A percentile compares a stretch with the other conserved stretches of the same genome.
Conservation (phyloP, 2,329 filamentous ascomycete genomes). For the Dothideomycetes sp. region DNA sequence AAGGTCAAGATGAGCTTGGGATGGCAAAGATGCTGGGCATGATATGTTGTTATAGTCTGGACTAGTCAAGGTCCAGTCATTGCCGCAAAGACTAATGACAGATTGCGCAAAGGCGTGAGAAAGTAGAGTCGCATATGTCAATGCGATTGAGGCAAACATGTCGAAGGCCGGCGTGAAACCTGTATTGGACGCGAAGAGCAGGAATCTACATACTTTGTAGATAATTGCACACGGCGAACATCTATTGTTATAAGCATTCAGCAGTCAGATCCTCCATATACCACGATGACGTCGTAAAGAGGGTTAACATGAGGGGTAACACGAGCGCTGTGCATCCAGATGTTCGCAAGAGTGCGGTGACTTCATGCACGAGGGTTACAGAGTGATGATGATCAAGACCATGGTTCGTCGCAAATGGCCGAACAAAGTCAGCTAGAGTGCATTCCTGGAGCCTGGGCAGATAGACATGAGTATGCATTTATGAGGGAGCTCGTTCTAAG, state of each 20-base stretch:
- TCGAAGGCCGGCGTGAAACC: background rate
- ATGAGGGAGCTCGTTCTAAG: no score
- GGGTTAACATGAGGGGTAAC: background rate
- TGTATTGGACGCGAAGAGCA: no score
- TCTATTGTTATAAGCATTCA: no score
- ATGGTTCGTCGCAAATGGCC: no score
- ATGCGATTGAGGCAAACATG: background rate
- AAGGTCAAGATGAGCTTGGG: conserved; percentile 52
- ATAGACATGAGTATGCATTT: no score
- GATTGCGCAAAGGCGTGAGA: conserved; percentile 19
- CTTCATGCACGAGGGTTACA: no score
- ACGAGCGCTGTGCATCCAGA: no score
- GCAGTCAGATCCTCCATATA: background rate
- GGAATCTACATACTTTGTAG: background rate
- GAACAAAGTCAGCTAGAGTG: no score
- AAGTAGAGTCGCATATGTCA: background rate
- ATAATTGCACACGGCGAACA: no score
- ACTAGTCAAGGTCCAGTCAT: conserved; percentile 29
- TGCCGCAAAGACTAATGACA: conserved; percentile 34
- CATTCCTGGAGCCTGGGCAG: no score
- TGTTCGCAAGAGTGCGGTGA: no score
- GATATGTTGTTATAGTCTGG: conserved; percentile 42
- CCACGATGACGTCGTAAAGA: conserved; percentile 1
- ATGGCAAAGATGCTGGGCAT: conserved; percentile 47
- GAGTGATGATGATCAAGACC: no score